Percentiles rank a stretch among this genome's conserved stretches.
Conservation (phyloP, 352 stramenopile genomes). For the Elongisporangium prolatum region DNA sequence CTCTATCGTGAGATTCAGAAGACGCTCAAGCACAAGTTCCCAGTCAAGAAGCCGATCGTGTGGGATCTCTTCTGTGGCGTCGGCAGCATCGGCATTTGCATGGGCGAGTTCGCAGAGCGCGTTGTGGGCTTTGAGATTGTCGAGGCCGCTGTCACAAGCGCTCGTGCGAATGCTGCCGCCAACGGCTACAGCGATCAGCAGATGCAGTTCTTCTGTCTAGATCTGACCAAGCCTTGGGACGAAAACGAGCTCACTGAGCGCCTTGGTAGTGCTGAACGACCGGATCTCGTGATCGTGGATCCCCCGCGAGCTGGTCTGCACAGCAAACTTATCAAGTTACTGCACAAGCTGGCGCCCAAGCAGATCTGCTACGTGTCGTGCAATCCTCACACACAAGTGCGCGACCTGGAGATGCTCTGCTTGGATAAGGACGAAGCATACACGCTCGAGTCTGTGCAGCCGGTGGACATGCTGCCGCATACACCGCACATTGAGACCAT, state of each 20-base stretch:
- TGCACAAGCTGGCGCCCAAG: slow-evolving; percentile 32
- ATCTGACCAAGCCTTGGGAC: slow-evolving; percentile 49
- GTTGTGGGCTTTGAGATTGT: slow-evolving; percentile 74
- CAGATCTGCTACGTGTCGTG: slow-evolving; percentile 80
- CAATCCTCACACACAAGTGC: slow-evolving; percentile 59
- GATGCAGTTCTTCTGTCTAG: slow-evolving; percentile 64
- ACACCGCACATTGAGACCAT: slow-evolving; percentile 79
- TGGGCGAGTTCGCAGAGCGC: slow-evolving; percentile 32
- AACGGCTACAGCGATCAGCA: slow-evolving; percentile 49
- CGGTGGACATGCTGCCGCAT: slow-evolving; percentile 79
- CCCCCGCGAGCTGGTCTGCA: slow-evolving; percentile 64
- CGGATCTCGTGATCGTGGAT: slow-evolving; percentile 73
- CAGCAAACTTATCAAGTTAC: slow-evolving; percentile 56
- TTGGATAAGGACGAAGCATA: slow-evolving; percentile 19
- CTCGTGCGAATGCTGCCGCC: slow-evolving; percentile 41
- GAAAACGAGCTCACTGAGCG: slow-evolving; percentile 29
- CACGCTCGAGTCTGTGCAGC: slow-evolving; percentile 40
- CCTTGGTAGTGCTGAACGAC: slow-evolving; percentile 15
- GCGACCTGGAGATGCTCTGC: slow-evolving; percentile 49
- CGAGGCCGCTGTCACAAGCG: slow-evolving; percentile 46
- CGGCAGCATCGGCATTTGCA: slow-evolving; percentile 75
- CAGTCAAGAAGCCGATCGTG: slow-evolving; percentile 38
- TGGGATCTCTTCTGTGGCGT: slow-evolving; percentile 83
- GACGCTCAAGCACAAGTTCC: slow-evolving; percentile 14
- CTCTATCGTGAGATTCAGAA: slow-evolving; percentile 55